A percentile compares a stretch with the other conserved stretches of the same genome.
These are phyloP conservation scores for Phytophthora chlamydospora DNA, from an alignment of 352 stramenopile species.

Conservation along the genomic window DNA sequence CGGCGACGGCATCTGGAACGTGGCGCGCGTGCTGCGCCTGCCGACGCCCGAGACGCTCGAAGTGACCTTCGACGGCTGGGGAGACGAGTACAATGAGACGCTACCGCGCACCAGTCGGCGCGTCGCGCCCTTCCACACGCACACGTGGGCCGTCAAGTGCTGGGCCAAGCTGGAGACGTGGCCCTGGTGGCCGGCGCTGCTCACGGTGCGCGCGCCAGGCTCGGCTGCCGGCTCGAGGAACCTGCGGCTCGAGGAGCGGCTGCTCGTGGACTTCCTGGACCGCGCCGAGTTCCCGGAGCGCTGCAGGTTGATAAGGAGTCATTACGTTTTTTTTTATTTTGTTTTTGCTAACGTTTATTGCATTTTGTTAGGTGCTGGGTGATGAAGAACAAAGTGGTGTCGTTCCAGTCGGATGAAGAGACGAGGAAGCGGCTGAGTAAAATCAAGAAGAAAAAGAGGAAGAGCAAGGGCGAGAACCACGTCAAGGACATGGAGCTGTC, in stretches of 20 bases:
- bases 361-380: slow-evolving; percentile 54
- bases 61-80: slow-evolving; percentile 75
- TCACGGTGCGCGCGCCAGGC: slow-evolving; percentile 50
- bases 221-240: slow-evolving; percentile 36
- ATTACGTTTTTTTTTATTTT: slow-evolving; percentile 17
- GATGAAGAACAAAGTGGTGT: slow-evolving; percentile 43
- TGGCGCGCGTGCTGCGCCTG: slow-evolving; percentile 48
- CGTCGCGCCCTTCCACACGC: slow-evolving; percentile 72
- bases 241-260: slow-evolving; percentile 38
- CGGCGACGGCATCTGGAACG: slow-evolving; percentile 66
- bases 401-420: slow-evolving; percentile 29
- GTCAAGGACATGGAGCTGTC: slow-evolving; percentile 39
- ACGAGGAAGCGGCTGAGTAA: slow-evolving; percentile 28
- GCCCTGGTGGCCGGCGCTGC: slow-evolving; percentile 71
- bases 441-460: slow-evolving; percentile 17
- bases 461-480: slow-evolving; percentile 1
- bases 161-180: slow-evolving; percentile 77
- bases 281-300: slow-evolving; percentile 35
- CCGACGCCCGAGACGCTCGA: slow-evolving; percentile 24
- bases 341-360: neutral
- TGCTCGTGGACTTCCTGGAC: slow-evolving; percentile 71
- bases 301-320: slow-evolving; percentile 19
- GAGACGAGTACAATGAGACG: slow-evolving; percentile 59
- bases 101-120: slow-evolving; percentile 50
- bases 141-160: slow-evolving; percentile 75